Evolutionary conservation across 2,329 filamentous ascomycete species (phyloP).

Genomic region (Emergomyces africanus): DNA sequence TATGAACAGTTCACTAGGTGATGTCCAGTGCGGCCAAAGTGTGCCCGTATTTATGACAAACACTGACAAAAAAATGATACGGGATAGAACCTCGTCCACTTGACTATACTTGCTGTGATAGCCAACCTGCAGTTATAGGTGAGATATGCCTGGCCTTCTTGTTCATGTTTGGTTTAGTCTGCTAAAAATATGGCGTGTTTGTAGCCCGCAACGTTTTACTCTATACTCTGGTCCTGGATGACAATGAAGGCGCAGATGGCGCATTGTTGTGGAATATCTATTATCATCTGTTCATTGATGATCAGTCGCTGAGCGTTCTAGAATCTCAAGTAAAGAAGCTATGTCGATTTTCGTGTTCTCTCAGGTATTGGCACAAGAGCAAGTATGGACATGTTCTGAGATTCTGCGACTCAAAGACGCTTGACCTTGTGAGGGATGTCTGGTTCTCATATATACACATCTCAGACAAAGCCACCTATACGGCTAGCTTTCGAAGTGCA

Average conservation of each 20-base stretch:
- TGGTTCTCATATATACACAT: constrained; percentile 27
- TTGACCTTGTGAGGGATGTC: constrained; percentile 21
- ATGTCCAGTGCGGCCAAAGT: background rate
- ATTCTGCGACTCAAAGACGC: constrained; percentile 39
- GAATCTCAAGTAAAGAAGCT: constrained; percentile 35
- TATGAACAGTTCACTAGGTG: background rate
- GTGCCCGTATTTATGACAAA: background rate
- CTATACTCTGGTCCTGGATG: constrained; percentile 39
- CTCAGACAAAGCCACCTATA: constrained; percentile 1
- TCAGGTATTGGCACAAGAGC: constrained; percentile 34
- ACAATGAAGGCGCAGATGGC: constrained; percentile 13
- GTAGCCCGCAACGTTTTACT: constrained; percentile 45
- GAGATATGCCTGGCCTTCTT: constrained; percentile 7
- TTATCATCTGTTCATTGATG: constrained; percentile 40
- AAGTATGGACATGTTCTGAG: constrained; percentile 34
- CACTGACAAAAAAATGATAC: background rate
- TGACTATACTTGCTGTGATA: constrained; percentile 47
- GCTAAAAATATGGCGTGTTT: background rate
- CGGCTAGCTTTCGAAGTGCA: background rate
- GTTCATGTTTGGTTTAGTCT: background rate
- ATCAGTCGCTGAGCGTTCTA: constrained; percentile 26
- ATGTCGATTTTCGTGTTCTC: constrained; percentile 22
- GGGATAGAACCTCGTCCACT: constrained; percentile 23
- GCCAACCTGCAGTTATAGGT: constrained; percentile 40
- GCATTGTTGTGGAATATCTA: constrained; percentile 42